Evolutionary conservation across 2,329 filamentous ascomycete genomes (phyloP), one percentile per base, ranked within the genome.

Genomic region (Paecilomyces sp.): DNA sequence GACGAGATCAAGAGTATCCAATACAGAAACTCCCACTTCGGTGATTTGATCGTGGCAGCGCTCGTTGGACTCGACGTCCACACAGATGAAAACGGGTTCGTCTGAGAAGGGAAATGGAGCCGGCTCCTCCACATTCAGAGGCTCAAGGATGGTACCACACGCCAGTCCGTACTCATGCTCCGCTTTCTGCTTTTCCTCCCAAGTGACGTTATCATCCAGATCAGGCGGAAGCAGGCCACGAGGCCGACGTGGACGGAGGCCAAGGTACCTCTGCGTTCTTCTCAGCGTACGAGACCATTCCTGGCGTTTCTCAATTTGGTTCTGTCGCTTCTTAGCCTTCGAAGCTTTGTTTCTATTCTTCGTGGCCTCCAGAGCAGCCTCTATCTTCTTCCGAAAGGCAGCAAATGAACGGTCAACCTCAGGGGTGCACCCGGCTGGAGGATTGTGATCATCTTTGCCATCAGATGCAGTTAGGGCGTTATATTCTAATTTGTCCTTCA

Each of bases 21-120:
- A 79, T 2, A 88, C 87, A 1, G 91, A 88, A 50, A 99, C 80
- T 0, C 94, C 94, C 47, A 99, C 81, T 73, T 99, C 94, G 0
- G 92, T 96, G 60, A 97, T 82, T 12, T 84, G 78, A 34, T 81
- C 77, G 12, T 85, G 83, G 53, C 84, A 79, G 24, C 77, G 75
- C 72, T 99, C 94, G 60, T 87, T 90, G 1, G 88, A 86, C 73
- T 99, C 94, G 33, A 94, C 79, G 67, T 99, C 94, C 53, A 97
- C 80, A 62, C 84, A 86, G 60, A 96, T 79, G 65, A 97, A 88
- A 7, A 95, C 80, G 0, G 85, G 81, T n/a, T 81, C 77, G 11
- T 73, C 67, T 30, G 86, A 83, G 57, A 81, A 80, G 0, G 71
- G 60, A 60, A 79, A 81, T 0, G 79, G 79, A 2, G 74, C 74